phyloP scores from a whole-genome alignment of 805 yeast genomes.

The Candida montana region DNA sequence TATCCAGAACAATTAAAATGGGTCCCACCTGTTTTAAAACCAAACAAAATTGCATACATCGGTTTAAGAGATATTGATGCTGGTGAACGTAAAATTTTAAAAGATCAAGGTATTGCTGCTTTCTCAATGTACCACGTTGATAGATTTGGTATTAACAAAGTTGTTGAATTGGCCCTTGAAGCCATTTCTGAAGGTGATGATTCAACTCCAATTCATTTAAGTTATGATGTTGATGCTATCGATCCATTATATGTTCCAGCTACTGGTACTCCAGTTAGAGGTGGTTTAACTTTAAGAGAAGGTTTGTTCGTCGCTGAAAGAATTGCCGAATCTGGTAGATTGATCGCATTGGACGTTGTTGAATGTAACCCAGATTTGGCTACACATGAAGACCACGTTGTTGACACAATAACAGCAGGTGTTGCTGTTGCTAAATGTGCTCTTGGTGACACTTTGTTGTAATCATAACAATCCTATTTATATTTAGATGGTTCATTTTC shows the following conservation, averaged over 20 bases:
- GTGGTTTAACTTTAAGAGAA: conserved; percentile 91
- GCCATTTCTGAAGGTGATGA: conserved; percentile 55
- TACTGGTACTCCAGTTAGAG: conserved; percentile 96
- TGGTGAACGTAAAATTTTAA: conserved; percentile 73
- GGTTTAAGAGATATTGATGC: conserved; percentile 91
- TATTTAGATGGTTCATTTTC: too few relatives aligned
- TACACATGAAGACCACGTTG: conserved; percentile 63
- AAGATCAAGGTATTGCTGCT: conserved; percentile 70
- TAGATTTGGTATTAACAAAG: conserved; percentile 86
- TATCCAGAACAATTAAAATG: conserved; percentile 76
- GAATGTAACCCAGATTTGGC: conserved; percentile 92
- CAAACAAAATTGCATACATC: conserved; percentile 78
- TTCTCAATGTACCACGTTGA: conserved; percentile 96
- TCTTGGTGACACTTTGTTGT: conserved; percentile 75
- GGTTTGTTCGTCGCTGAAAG: conserved; percentile 91
- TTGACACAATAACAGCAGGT: conserved; percentile 86
- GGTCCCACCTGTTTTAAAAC: conserved; percentile 66
- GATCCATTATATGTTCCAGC: conserved; percentile 95
- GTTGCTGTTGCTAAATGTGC: conserved; percentile 92
- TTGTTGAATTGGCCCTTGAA: conserved; percentile 85
- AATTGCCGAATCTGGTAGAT: conserved; percentile 82
- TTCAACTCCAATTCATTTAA: conserved; percentile 72
- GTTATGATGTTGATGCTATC: conserved; percentile 95
- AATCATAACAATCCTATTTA: background rate
- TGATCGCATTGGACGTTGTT: conserved; percentile 84